A percentile compares a stretch with the other conserved stretches of the same genome.
These are phyloP conservation scores for Tilletia horrida DNA, from an alignment of 1,284 basidiomycete species.

Conservation along the genomic window DNA sequence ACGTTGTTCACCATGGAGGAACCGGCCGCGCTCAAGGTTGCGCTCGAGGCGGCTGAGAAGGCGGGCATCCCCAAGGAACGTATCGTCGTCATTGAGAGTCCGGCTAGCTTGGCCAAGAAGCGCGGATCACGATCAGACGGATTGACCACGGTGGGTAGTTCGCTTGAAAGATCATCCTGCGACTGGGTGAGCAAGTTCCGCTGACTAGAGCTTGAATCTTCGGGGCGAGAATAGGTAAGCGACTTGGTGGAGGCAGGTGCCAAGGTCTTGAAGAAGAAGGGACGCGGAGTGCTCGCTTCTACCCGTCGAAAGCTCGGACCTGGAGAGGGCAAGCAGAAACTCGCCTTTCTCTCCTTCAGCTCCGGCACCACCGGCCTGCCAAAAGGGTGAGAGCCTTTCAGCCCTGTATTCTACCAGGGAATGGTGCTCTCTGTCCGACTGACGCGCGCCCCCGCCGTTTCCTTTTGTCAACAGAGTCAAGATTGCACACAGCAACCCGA, in stretches of 20 bases:
- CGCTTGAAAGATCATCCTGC: neutral
- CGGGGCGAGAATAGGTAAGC: slow-evolving; percentile 63
- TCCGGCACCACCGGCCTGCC: slow-evolving; percentile 79
- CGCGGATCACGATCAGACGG: slow-evolving; percentile 33
- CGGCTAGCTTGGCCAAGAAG: slow-evolving; percentile 29
- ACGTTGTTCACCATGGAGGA: slow-evolving; percentile 65
- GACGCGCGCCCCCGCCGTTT: too few species aligned
- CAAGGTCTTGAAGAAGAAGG: slow-evolving; percentile 59
- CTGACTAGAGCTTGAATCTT: slow-evolving; percentile 28
- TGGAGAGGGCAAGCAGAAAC: slow-evolving; percentile 67
- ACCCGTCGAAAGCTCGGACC: slow-evolving; percentile 57
- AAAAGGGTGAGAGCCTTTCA: slow-evolving; percentile 63
- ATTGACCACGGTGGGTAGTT: slow-evolving; percentile 31
- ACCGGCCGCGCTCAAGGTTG: slow-evolving; percentile 56
- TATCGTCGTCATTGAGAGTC: slow-evolving; percentile 34
- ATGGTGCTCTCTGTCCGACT: too few species aligned
- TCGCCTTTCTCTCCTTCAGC: slow-evolving; percentile 74
- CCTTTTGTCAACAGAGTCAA: slow-evolving; percentile 23
- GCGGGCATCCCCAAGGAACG: slow-evolving; percentile 61
- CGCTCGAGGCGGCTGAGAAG: slow-evolving; percentile 61
- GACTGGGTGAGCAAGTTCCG: slow-evolving; percentile 20
- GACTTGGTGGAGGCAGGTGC: slow-evolving; percentile 57
- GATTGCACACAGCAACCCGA: slow-evolving; percentile 26
- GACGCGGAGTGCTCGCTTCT: slow-evolving; percentile 59
- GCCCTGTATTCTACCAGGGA: too few species aligned